Conservation (phyloP, 2,329 filamentous ascomycete species). For the Pseudopithomyces maydicus region DNA sequence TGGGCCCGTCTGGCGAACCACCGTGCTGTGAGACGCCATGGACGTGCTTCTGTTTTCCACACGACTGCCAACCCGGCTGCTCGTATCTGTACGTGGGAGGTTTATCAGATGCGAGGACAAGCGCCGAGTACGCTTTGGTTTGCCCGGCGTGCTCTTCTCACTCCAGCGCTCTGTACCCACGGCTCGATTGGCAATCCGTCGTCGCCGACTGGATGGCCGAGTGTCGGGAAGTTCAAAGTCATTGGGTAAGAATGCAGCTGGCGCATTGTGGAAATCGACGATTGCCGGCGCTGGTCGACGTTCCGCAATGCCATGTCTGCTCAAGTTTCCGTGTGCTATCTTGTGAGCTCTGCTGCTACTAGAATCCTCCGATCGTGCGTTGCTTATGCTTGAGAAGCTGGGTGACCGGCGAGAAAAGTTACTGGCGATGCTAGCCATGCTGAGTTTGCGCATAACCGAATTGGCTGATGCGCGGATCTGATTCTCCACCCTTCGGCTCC, state of each 20-base stretch:
- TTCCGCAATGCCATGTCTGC: slow-evolving; percentile 28
- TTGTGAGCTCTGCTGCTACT: slow-evolving; percentile 34
- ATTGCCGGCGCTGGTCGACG: slow-evolving; percentile 35
- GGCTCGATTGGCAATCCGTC: slow-evolving; percentile 34
- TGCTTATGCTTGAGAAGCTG: slow-evolving; percentile 56
- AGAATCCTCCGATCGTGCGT: slow-evolving; percentile 43
- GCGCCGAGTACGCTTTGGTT: slow-evolving; percentile 34
- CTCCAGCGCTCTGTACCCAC: slow-evolving; percentile 24
- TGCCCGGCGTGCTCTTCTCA: slow-evolving; percentile 26
- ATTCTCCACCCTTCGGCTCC: slow-evolving; percentile 68
- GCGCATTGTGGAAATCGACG: slow-evolving; percentile 55
- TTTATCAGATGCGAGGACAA: slow-evolving; percentile 39
- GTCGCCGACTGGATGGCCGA: slow-evolving; percentile 29
- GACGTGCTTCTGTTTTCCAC: slow-evolving; percentile 23
- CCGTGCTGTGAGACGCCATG: slow-evolving; percentile 24
- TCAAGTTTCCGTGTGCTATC: slow-evolving; percentile 30
- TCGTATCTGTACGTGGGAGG: slow-evolving; percentile 33
- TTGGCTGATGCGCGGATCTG: slow-evolving; percentile 79
- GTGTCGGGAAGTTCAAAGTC: slow-evolving; percentile 51
- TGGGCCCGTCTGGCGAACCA: slow-evolving; percentile 18
- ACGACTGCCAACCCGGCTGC: slow-evolving; percentile 18
- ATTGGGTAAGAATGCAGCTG: slow-evolving; percentile 53
- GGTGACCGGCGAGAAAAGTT: slow-evolving; percentile 75
- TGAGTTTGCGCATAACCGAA: slow-evolving; percentile 86
- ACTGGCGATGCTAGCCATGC: slow-evolving; percentile 77